phyloP scores from a whole-genome alignment of 2,329 filamentous ascomycete genomes.

The Fusarium ambrosium region DNA sequence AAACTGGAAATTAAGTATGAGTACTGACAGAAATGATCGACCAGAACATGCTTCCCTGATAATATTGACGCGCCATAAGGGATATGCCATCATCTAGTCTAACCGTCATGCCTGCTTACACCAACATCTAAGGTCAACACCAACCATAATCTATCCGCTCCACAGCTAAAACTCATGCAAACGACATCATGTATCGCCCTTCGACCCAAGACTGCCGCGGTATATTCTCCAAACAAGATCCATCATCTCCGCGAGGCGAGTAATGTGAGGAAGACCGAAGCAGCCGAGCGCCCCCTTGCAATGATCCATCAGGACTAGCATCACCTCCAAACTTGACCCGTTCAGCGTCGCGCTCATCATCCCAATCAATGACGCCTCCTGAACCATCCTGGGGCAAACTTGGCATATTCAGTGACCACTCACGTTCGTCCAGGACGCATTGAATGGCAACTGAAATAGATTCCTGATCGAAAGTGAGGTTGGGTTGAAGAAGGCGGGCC shows the following conservation, averaged over 20 bases:
- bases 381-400: conserved; percentile 51
- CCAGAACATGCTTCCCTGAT: neutral
- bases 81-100: conserved; percentile 4
- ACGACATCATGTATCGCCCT: conserved; percentile 34
- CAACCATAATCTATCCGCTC: conserved; percentile 1
- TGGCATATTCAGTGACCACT: conserved; percentile 50
- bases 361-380: conserved; percentile 60
- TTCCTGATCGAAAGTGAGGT: conserved; percentile 61
- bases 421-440: conserved; percentile 55
- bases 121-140: neutral
- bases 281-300: conserved; percentile 50
- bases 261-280: conserved; percentile 52
- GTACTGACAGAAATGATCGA: neutral
- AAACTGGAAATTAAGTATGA: neutral
- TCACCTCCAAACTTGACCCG: conserved; percentile 50
- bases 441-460: conserved; percentile 58
- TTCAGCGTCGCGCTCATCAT: conserved; percentile 53
- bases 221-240: conserved; percentile 50
- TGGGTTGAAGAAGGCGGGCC: conserved; percentile 56
- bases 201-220: conserved; percentile 37
- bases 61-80: neutral
- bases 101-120: neutral
- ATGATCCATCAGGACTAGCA: conserved; percentile 54
- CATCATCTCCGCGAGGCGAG: conserved; percentile 58
- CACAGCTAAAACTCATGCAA: conserved; percentile 5